Evolutionary conservation across 2,329 filamentous ascomycete species (phyloP).

Genomic region (Colletotrichum sp.): DNA sequence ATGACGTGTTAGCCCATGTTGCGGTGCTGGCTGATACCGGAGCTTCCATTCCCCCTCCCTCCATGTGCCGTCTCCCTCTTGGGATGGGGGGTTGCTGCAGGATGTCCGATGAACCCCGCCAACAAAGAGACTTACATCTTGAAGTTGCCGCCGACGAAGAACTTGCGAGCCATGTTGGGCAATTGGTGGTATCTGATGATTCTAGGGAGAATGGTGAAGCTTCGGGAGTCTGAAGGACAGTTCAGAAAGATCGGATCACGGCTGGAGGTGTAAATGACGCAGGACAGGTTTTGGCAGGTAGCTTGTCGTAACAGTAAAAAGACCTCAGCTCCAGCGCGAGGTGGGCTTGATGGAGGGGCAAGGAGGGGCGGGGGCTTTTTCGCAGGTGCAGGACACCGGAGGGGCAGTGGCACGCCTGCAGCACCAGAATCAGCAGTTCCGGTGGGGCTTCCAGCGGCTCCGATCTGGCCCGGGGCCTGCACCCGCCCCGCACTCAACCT

Average conservation of each 20-base stretch:
- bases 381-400: not conserved
- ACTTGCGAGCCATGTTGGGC: constrained; percentile 87
- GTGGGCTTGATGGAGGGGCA: constrained; percentile 22
- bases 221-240: not conserved
- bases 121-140: constrained; percentile 77
- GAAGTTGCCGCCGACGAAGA: constrained; percentile 99
- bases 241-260: not conserved
- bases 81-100: not conserved
- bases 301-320: constrained; percentile 8
- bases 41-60: not conserved
- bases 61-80: not conserved
- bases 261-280: constrained; percentile 21
- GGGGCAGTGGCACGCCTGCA: not conserved
- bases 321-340: constrained; percentile 21
- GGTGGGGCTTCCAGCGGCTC: constrained; percentile 11
- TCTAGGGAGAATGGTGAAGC: not conserved
- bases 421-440: constrained; percentile 11
- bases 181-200: constrained; percentile 28
- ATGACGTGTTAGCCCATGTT: constrained; percentile 19
- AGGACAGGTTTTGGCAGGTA: not conserved
- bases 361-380: not conserved
- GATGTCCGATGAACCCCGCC: constrained; percentile 1
- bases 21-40: not conserved
- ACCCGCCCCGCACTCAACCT: constrained; percentile 21
- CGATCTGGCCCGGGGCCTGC: constrained; percentile 8